These are phyloP conservation scores for Coprinopsis cinerea DNA, from an alignment of 768 basidiomycete genomes.

Conservation along the genomic window DNA sequence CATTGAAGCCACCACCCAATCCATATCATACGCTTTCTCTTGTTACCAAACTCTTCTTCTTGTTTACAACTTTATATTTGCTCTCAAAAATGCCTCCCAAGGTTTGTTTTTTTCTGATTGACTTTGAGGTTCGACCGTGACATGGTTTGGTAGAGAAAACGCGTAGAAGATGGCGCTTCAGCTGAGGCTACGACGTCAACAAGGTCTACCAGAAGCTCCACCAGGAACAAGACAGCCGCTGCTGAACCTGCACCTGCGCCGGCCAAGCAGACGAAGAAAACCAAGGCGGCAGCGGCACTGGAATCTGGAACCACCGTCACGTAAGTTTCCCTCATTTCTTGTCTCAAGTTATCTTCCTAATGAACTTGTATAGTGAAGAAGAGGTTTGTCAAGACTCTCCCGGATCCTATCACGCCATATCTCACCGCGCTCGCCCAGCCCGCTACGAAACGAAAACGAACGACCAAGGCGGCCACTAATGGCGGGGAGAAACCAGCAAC, in stretches of 20 bases:
- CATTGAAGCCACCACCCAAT: not conserved
- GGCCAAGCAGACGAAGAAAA: constrained; percentile 8
- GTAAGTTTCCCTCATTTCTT: not conserved
- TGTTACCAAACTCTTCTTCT: not conserved
- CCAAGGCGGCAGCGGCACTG: constrained; percentile 14
- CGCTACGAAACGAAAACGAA: constrained; percentile 5
- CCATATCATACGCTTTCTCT: no score
- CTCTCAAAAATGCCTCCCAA: constrained; percentile 30
- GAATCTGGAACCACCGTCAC: constrained; percentile 5
- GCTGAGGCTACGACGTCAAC: constrained; percentile 28
- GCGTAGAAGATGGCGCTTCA: constrained; percentile 32
- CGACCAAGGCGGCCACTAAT: constrained; percentile 2
- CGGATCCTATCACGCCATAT: not conserved
- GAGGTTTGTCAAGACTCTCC: not conserved
- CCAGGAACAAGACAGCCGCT: constrained; percentile 27
- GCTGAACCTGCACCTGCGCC: constrained; percentile 16
- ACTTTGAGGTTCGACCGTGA: not conserved
- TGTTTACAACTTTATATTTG: not conserved
- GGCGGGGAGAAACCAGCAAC: constrained; percentile 1
- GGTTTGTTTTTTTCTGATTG: constrained; percentile 14
- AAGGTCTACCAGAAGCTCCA: constrained; percentile 41
- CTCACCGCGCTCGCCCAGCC: not conserved
- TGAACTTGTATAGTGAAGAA: not conserved
- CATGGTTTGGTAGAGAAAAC: constrained; percentile 47
- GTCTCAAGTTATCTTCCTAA: not conserved